phyloP scores from a whole-genome alignment of 2,329 filamentous ascomycete genomes.

The Stachybotrys echinatus region DNA sequence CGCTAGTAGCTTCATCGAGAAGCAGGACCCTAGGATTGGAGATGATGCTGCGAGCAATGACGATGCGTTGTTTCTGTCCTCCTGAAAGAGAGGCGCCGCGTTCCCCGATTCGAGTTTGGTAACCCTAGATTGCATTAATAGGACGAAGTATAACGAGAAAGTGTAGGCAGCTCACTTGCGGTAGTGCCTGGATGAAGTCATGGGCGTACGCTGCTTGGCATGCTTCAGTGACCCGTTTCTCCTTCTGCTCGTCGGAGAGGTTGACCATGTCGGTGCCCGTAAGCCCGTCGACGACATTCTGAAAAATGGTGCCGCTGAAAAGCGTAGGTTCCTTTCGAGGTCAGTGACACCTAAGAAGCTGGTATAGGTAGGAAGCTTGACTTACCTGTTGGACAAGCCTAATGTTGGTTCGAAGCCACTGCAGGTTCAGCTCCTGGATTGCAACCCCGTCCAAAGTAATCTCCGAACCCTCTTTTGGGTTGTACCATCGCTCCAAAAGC shows the following conservation, averaged over 20 bases:
- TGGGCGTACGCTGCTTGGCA: constrained; percentile 46
- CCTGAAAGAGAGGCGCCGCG: constrained; percentile 60
- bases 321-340: constrained; percentile 43
- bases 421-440: constrained; percentile 38
- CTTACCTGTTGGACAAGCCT: constrained; percentile 41
- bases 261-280: constrained; percentile 28
- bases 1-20: constrained; percentile 65
- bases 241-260: constrained; percentile 35
- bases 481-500: constrained; percentile 56
- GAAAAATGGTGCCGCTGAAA: constrained; percentile 46
- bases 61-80: constrained; percentile 61
- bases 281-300: constrained; percentile 48
- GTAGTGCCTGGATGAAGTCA: constrained; percentile 46
- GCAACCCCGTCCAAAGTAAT: constrained; percentile 39
- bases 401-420: constrained; percentile 48
- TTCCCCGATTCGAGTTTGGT: constrained; percentile 59
- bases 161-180: constrained; percentile 18
- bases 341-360: constrained; percentile 3
- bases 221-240: constrained; percentile 37
- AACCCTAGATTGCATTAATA: constrained; percentile 30
- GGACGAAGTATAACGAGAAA: background rate
- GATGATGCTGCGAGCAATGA: constrained; percentile 62
- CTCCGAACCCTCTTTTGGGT: constrained; percentile 33
- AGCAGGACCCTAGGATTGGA: constrained; percentile 59
- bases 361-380: background rate